These are phyloP conservation scores for Areca catechu DNA, from an alignment of 176 grass and related monocot species.

Conservation along the genomic window DNA sequence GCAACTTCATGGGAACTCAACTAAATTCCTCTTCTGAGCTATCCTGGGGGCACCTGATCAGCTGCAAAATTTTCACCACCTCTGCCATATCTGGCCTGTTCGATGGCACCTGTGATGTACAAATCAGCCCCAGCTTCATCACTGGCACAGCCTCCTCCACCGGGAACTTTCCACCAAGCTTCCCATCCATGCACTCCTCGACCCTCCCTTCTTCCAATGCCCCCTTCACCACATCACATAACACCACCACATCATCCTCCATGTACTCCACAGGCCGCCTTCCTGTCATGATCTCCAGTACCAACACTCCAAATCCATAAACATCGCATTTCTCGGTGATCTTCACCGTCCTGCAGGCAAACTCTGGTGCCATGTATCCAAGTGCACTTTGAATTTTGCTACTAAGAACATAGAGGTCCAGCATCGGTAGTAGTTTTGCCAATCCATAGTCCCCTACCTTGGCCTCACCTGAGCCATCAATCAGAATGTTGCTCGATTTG, in stretches of 20 bases:
- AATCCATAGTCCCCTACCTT: slow-evolving; percentile 77
- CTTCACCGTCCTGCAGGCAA: slow-evolving; percentile 82
- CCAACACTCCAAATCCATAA: slow-evolving; percentile 72
- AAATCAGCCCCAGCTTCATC: slow-evolving; percentile 76
- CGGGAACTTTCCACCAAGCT: slow-evolving; percentile 49
- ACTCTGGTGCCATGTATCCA: slow-evolving; percentile 97
- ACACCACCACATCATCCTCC: slow-evolving; percentile 89
- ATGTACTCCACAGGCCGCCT: slow-evolving; percentile 80
- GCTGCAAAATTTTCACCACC: slow-evolving; percentile 76
- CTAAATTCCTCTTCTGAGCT: slow-evolving; percentile 52
- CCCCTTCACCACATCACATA: slow-evolving; percentile 60
- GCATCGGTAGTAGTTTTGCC: slow-evolving; percentile 75
- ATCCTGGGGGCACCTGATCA: slow-evolving; percentile 58
- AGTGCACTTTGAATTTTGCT: slow-evolving; percentile 97
- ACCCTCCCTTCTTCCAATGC: slow-evolving; percentile 68
- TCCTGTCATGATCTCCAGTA: slow-evolving; percentile 64
- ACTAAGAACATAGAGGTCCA: slow-evolving; percentile 82
- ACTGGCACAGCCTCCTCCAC: slow-evolving; percentile 69
- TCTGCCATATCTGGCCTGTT: slow-evolving; percentile 78
- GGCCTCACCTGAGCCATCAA: slow-evolving; percentile 66
- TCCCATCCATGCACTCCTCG: slow-evolving; percentile 59
- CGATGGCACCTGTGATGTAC: slow-evolving; percentile 88
- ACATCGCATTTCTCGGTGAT: slow-evolving; percentile 89
- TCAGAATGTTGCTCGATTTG: slow-evolving; percentile 83
- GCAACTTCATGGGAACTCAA: slow-evolving; percentile 2